Evolutionary conservation across 805 yeast species (phyloP), one percentile per base, ranked within the genome.

Genomic region (Wickerhamiella siamensis): DNA sequence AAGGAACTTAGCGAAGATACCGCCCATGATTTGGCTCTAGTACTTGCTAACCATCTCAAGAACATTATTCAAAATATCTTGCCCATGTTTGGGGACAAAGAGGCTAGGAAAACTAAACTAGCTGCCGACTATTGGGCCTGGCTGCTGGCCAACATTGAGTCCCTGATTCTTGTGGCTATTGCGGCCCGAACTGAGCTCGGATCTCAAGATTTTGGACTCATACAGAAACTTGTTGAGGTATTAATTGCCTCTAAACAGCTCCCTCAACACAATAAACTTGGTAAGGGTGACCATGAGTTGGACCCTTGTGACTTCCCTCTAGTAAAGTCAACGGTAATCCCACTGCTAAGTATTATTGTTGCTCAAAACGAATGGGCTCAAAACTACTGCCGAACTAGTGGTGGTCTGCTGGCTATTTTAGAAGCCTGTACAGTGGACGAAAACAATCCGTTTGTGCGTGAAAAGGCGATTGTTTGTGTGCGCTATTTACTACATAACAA

Each of bases 351-450:
- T 0, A 67, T 70, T 38, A 56, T 86, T 37, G 67, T 72, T 0
- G 69, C 69, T 47, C 63, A 69, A 0, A 69, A 75, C 36, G 62
- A 58, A 36, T 64, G 63, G 4, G 70, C 74, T 4, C 95, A 88
- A 55, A 88, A 87, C 43, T 56, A 61, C 34, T 64, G 82, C 29
- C 64, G 96, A 37, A 70, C 70, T 22, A 50, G 65, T 1, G 82
- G 79, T 36, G 94, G 84, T 0, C 57, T 88, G 12, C 83, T 76
- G 41, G 59, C 83, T 16, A 67, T 87, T 0, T 63, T 88, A 19
- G 79, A 87, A 5, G 79, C 78, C 47, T 87, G 96, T 62, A 73
- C 80, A 32, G 76, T 91, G 40, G 97, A 88, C 57, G 78, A 77
- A 36, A 75, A 82, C 55, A 93, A 91, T 57, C 97, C 96, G 0